These are phyloP conservation scores for Sclerotinia sclerotiorum DNA, from an alignment of 2,329 filamentous ascomycete genomes.

Conservation along the genomic window DNA sequence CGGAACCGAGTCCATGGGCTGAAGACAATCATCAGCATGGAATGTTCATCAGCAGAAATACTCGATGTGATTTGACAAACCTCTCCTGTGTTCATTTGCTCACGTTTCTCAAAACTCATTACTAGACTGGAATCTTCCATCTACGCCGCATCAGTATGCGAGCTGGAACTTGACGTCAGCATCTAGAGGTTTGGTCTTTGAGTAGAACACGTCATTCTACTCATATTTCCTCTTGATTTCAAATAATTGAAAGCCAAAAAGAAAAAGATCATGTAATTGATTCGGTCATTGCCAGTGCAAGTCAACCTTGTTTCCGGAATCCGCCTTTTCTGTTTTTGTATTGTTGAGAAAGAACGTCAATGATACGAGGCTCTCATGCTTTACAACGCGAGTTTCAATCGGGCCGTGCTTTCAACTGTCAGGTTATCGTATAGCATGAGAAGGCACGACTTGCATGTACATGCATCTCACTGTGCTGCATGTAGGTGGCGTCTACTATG, in stretches of 20 bases:
- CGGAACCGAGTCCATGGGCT: conserved; percentile 17
- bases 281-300: conserved; percentile 3
- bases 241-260: not conserved
- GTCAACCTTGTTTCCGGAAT: not conserved
- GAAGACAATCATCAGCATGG: conserved; percentile 8
- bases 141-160: not conserved
- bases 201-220: not conserved
- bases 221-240: not conserved
- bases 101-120: not conserved
- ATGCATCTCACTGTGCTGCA: conserved; percentile 21
- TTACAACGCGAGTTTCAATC: conserved; percentile 14
- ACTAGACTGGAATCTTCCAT: not conserved
- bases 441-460: conserved; percentile 15
- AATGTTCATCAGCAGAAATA: not conserved
- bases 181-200: not conserved
- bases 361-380: conserved; percentile 10
- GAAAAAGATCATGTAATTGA: not conserved
- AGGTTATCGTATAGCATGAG: conserved; percentile 13
- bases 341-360: not conserved
- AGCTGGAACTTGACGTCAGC: not conserved
- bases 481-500: not conserved
- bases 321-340: not conserved
- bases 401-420: conserved; percentile 11
- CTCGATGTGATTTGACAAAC: not conserved
- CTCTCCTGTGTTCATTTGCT: not conserved